Conservation (phyloP, 805 yeast genomes). For the Nakazawaea holstii region DNA sequence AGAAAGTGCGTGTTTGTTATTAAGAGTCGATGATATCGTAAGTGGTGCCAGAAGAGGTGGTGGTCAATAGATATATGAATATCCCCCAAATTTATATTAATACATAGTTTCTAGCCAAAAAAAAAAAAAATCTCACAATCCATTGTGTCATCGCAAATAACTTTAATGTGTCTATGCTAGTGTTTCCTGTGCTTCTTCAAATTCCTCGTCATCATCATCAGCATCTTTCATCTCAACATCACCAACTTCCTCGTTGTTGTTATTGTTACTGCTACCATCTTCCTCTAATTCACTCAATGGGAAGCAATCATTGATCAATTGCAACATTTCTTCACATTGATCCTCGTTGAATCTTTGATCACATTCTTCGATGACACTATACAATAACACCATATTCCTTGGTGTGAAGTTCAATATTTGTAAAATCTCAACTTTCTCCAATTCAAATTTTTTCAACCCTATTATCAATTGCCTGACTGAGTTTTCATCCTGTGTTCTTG, state of each 20-base stretch:
- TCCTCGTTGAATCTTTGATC: slow-evolving; percentile 78
- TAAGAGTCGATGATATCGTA: slow-evolving; percentile 97
- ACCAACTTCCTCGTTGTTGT: slow-evolving; percentile 16
- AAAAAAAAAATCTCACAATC: too few species aligned
- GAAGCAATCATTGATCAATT: slow-evolving; percentile 46
- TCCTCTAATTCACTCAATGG: slow-evolving; percentile 34
- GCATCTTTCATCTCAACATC: slow-evolving; percentile 11
- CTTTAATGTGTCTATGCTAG: neutral
- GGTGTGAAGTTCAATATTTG: slow-evolving; percentile 84
- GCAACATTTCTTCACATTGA: slow-evolving; percentile 53
- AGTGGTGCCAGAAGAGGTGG: slow-evolving; percentile 77
- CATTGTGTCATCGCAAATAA: too few species aligned
- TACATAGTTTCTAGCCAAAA: too few species aligned
- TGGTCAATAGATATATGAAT: neutral
- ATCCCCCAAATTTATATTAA: neutral
- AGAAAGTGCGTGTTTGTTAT: slow-evolving; percentile 90
- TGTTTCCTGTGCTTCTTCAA: neutral
- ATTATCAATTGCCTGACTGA: slow-evolving; percentile 33
- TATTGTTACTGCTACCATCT: too few species aligned
- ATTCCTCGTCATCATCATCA: neutral
- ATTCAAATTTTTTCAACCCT: slow-evolving; percentile 41
- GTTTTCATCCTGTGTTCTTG: slow-evolving; percentile 25
- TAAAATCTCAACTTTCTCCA: slow-evolving; percentile 78
- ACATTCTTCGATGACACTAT: slow-evolving; percentile 84
- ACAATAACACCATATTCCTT: slow-evolving; percentile 69